Evolutionary conservation across 2,329 filamentous ascomycete genomes (phyloP).

Genomic region (Aspergillus nomiae): DNA sequence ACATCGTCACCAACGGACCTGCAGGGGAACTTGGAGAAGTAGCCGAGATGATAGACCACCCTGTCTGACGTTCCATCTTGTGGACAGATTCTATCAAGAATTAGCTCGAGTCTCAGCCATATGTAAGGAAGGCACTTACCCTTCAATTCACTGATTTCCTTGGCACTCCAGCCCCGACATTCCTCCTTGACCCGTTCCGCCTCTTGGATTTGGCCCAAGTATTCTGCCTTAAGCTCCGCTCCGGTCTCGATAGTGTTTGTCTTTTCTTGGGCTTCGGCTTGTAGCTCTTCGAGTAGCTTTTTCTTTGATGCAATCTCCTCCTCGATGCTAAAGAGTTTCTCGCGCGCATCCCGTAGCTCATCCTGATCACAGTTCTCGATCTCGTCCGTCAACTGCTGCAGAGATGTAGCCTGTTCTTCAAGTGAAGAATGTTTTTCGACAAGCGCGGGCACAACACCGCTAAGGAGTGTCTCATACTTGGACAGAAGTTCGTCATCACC

Average conservation of each 20-base stretch:
- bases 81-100: constrained; percentile 37
- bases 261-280: constrained; percentile 67
- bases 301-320: constrained; percentile 71
- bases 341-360: constrained; percentile 73
- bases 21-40: constrained; percentile 25
- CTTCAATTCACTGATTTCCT: constrained; percentile 78
- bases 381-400: constrained; percentile 70
- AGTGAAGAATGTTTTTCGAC: constrained; percentile 63
- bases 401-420: constrained; percentile 62
- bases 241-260: constrained; percentile 65
- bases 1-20: constrained; percentile 43
- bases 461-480: constrained; percentile 69
- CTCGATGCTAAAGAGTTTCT: constrained; percentile 66
- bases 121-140: constrained; percentile 50
- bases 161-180: constrained; percentile 83
- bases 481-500: constrained; percentile 68
- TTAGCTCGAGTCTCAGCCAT: background rate
- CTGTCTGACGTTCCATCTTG: constrained; percentile 43
- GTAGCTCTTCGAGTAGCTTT: constrained; percentile 66
- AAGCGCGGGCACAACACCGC: constrained; percentile 67
- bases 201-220: constrained; percentile 72
- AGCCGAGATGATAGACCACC: constrained; percentile 48
- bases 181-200: constrained; percentile 84
- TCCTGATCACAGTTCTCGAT: constrained; percentile 69
- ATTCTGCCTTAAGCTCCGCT: constrained; percentile 68